phyloP scores from a whole-genome alignment of 73 alveolate species.

The Paramecium caudatum region DNA sequence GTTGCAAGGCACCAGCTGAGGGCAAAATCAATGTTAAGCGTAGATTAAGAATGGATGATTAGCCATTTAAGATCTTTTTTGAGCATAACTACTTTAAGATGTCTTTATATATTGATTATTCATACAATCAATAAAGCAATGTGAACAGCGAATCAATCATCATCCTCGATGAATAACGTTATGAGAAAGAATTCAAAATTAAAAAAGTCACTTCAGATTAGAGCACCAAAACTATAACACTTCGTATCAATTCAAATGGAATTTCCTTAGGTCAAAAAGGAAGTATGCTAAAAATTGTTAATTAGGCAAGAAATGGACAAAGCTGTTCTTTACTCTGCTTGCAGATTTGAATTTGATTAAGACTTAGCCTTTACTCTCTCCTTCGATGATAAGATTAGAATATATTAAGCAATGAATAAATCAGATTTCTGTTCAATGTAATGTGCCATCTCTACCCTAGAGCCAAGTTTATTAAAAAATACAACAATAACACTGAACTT shows the following conservation, averaged over 20 bases:
- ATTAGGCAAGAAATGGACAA: slow-evolving; percentile 3
- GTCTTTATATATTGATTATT: slow-evolving; percentile 20
- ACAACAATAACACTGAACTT: slow-evolving; percentile 86
- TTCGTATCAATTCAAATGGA: not conserved
- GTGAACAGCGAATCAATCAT: not conserved
- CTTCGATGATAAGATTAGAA: not conserved
- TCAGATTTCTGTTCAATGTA: not conserved
- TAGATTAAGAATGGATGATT: not conserved
- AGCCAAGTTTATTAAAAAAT: not conserved
- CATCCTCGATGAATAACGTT: not conserved
- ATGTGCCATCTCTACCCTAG: not conserved
- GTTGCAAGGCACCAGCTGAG: not conserved
- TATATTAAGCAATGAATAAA: not conserved
- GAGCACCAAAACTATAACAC: not conserved
- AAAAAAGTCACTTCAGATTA: not conserved
- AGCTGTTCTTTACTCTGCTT: not conserved
- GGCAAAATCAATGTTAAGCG: not conserved
- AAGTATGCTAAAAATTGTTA: not conserved
- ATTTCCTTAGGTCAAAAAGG: not conserved
- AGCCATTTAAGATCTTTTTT: slow-evolving; percentile 15
- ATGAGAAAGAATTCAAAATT: not conserved
- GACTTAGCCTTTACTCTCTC: not conserved
- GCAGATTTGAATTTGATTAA: slow-evolving; percentile 1
- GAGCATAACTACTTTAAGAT: not conserved
- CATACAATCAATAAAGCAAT: not conserved